Base-by-base conservation (phyloP, 164 flowering plant genomes). In the Cinnamomum chago region DNA sequence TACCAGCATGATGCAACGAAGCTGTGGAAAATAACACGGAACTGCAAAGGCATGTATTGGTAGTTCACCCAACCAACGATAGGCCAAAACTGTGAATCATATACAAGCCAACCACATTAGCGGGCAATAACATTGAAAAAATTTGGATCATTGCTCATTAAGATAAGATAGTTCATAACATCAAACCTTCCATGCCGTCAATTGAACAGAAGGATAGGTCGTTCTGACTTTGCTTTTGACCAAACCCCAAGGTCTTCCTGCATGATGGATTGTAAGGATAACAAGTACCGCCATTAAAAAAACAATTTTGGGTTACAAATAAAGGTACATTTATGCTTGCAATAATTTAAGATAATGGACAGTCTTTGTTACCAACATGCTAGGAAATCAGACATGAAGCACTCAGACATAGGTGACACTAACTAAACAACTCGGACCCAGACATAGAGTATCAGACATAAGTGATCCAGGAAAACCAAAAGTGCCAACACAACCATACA, bases 1-100 rank as follows among this genome's bases (percentile, higher is more conserved):
- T 71, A 92, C 97, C 97, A 92, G 90, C 88, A 89, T 2, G 90
- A 86, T 70, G 89, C 97, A 64, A 86, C 83, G 70, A 89, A 82
- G 82, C 94, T 90, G 73, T 84, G 89, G 78, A 92, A 92, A 74
- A 90, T 2, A 28, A 92, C 95, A 1, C 97, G 92, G 76, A 92
- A 83, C 77, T 90, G 93, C 76, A 86, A 17, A 64, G 95, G 97
- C 89, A 92, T 80, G 52, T 90, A 92, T 67, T 86, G 89, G 82
- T 92, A 85, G 74, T 92, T 92, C 76, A 92, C 82, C 92, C 89
- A 89, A 70, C 86, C 90, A 71, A 92, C 88, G 2, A 89, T 76
- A n/a, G 97, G 97, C 94, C 92, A 88, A 77, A 92, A 87, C 94
- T 90, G 91, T 83, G 81, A 74, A 60, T 40, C 47, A 9, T 7